Evolutionary conservation across 83 land plant species (phyloP), one percentile per base, ranked within the genome.

Genomic region (Picea abies): DNA sequence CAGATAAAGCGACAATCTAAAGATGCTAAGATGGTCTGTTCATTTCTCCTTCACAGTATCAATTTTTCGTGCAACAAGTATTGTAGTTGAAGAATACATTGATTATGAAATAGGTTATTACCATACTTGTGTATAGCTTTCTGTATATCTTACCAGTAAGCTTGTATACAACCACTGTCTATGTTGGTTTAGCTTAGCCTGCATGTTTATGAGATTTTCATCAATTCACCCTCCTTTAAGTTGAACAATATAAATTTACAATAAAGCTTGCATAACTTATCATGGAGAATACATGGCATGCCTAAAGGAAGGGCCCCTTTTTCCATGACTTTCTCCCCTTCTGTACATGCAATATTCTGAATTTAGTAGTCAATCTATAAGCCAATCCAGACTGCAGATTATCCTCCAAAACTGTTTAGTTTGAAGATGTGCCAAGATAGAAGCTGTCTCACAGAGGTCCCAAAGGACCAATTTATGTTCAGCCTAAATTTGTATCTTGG

Each of bases 241-340:
- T 76, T 52, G n/a, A 11, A 76, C 25, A 23, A 75, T 49, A 22
- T 75, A 26, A 7, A 47, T 22, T 75, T 75, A 75, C 2, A 56
- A 12, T 12, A 56, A 49, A 10, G 32, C 17, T 60, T 23, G 23
- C 15, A 67, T 23, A 58, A 73, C 20, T 76, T 23, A 76, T 52
- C 52, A 37, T 76, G 52, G 62, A 76, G 37, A 76, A 52, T n/a
- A 56, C 61, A 76, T 56, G 56, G 79, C 61, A 76, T 52, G 56
- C 35, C 23, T 76, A 76, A 25, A 76, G 60, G 35, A 25, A 76
- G 35, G 7, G 35, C 79, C 56, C 5, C 19, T n/a, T 72, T 73
- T n/a, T 76, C 26, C 56, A 23, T 76, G 47, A 76, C 26, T 76
- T 76, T 29, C 22, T 25, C 61, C 25, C 25, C 44, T 7, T 52